These are phyloP conservation scores for Physcomitrellopsis africana DNA, from an alignment of 225 moss, liverwort and hornwort genomes.

Conservation along the genomic window DNA sequence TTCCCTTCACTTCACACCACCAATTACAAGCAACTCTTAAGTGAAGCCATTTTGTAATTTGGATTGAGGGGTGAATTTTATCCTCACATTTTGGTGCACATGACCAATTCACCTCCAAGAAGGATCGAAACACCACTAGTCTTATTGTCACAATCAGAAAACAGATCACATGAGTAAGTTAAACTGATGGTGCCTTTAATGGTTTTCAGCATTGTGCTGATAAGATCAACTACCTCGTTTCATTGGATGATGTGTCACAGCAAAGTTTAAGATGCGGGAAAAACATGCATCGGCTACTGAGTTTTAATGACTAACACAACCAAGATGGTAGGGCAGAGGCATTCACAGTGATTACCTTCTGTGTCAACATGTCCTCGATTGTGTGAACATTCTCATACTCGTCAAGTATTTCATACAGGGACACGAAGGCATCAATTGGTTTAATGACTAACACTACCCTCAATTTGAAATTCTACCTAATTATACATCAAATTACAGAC, in stretches of 20 bases:
- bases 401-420: constrained; percentile 72
- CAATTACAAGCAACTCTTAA: too few species aligned
- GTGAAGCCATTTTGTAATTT: too few species aligned
- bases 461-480: too few species aligned
- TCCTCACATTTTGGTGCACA: constrained; percentile 62
- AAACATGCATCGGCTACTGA: not conserved
- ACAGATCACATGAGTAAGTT: constrained; percentile 4
- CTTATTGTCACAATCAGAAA: constrained; percentile 62
- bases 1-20: too few species aligned
- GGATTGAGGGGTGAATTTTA: too few species aligned
- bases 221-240: not conserved
- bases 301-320: not conserved
- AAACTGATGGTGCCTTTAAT: constrained; percentile 11
- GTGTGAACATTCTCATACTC: constrained; percentile 54
- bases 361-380: constrained; percentile 60
- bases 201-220: not conserved
- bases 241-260: not conserved
- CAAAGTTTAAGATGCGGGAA: too few species aligned
- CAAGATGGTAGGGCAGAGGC: constrained; percentile 6
- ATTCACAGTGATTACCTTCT: constrained; percentile 56
- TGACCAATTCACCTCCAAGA: constrained; percentile 72
- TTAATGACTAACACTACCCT: too few species aligned
- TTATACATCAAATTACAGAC: not conserved
- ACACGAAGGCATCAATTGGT: constrained; percentile 73
- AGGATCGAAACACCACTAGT: constrained; percentile 77